Conservation (phyloP, 2,329 filamentous ascomycete species). For the Ploettnerulaceae sp. region DNA sequence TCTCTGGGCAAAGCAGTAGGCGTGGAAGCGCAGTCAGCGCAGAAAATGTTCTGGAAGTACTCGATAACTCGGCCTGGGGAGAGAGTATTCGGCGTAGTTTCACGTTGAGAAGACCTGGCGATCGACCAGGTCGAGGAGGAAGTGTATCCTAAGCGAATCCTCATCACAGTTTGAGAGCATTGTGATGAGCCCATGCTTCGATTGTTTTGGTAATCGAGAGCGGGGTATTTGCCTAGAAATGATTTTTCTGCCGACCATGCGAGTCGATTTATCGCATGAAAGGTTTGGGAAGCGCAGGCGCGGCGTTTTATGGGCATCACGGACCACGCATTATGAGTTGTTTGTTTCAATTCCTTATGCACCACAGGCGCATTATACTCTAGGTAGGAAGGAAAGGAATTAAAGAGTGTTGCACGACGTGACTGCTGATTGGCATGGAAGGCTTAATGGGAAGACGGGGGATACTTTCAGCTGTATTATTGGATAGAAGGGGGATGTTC, state of each 20-base stretch:
- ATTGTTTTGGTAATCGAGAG: conserved; percentile 8
- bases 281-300: conserved; percentile 18
- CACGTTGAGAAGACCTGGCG: conserved; percentile 52
- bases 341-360: conserved; percentile 15
- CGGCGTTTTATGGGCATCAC: conserved; percentile 20
- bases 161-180: conserved; percentile 17
- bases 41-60: conserved; percentile 73
- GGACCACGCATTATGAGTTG: conserved; percentile 11
- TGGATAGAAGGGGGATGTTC: neutral
- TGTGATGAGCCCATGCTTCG: conserved; percentile 13
- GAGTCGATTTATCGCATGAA: conserved; percentile 20
- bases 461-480: conserved; percentile 9
- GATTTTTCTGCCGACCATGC: conserved; percentile 20
- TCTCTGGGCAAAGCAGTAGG: conserved; percentile 46
- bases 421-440: neutral
- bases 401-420: neutral
- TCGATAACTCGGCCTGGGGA: conserved; percentile 89
- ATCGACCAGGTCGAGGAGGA: conserved; percentile 28
- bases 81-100: conserved; percentile 88
- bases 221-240: conserved; percentile 14
- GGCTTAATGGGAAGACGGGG: neutral
- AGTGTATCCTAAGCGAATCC: conserved; percentile 16
- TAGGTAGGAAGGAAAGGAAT: neutral
- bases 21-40: conserved; percentile 67
- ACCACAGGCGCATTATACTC: conserved; percentile 10